These are phyloP conservation scores for Senecio squalidus DNA, from an alignment of 140 eudicot species.

Conservation along the genomic window DNA sequence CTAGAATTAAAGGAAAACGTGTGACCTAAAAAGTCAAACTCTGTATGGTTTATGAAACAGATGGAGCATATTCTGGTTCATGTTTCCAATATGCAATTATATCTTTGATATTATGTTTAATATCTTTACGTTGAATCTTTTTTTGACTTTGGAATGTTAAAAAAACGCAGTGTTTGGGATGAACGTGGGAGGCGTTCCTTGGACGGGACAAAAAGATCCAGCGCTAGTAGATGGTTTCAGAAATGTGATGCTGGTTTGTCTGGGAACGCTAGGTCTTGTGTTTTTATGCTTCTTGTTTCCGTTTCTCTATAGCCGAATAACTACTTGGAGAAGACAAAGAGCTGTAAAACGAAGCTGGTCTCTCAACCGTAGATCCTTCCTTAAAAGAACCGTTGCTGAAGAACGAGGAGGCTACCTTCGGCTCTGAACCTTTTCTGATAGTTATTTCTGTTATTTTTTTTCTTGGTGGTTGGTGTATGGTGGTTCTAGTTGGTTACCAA, in stretches of 20 bases:
- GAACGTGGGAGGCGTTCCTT: conserved; percentile 99
- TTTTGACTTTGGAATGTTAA: conserved; percentile 12
- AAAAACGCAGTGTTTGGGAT: conserved; percentile 76
- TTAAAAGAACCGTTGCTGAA: conserved; percentile 34
- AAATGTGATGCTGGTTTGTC: conserved; percentile 73
- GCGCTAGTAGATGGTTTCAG: conserved; percentile 64
- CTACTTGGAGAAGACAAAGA: conserved; percentile 67
- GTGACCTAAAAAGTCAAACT: conserved; percentile 17
- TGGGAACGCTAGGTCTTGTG: conserved; percentile 46
- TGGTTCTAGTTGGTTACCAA: background rate
- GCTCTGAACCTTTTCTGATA: conserved; percentile 26
- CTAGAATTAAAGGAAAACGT: background rate
- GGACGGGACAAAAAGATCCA: conserved; percentile 77
- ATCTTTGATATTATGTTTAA: background rate
- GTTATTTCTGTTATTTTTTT: background rate
- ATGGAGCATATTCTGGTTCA: no score
- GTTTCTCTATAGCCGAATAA: conserved; percentile 41
- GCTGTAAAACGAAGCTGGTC: conserved; percentile 48
- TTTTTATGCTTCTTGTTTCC: conserved; percentile 73
- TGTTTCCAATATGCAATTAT: background rate
- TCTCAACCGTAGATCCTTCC: conserved; percentile 47
- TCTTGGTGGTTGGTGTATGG: conserved; percentile 9
- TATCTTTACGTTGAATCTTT: background rate
- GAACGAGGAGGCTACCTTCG: conserved; percentile 79
- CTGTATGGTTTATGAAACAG: background rate